Conservation (phyloP, 2,329 filamentous ascomycete genomes). For the Bipolaris gigantea region DNA sequence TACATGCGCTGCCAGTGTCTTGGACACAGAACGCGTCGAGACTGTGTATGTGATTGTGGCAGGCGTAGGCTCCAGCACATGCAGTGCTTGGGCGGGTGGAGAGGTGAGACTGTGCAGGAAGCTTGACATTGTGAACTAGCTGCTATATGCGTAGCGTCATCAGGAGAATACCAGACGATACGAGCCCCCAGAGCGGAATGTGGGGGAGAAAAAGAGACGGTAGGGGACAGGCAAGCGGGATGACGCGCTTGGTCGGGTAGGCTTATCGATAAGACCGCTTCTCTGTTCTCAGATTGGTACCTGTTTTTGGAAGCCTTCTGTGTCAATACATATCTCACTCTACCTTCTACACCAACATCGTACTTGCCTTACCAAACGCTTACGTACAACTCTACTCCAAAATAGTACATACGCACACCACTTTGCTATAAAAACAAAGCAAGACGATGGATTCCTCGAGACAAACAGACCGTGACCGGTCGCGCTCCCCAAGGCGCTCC, state of each 20-base stretch:
- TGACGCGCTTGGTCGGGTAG: conserved; percentile 11
- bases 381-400: too few species aligned
- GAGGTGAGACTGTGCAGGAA: conserved; percentile 31
- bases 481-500: conserved; percentile 32
- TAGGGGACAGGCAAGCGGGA: conserved; percentile 1
- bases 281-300: background rate
- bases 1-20: conserved; percentile 51
- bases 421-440: background rate
- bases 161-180: background rate
- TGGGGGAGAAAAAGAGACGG: background rate
- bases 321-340: background rate
- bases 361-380: background rate
- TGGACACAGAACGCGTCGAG: conserved; percentile 68
- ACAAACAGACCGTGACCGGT: conserved; percentile 23
- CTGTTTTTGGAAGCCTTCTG: conserved; percentile 2
- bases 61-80: conserved; percentile 57
- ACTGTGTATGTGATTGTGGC: conserved; percentile 93
- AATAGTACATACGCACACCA: too few species aligned
- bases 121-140: conserved; percentile 22
- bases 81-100: conserved; percentile 32
- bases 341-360: background rate
- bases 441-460: conserved; percentile 11
- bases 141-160: conserved; percentile 9
- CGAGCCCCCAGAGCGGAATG: conserved; percentile 2
- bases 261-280: conserved; percentile 9